Percentiles rank a stretch among this genome's conserved stretches.
phyloP scores from a whole-genome alignment of 257 asterid genomes.

The Solanum chiquidenum region DNA sequence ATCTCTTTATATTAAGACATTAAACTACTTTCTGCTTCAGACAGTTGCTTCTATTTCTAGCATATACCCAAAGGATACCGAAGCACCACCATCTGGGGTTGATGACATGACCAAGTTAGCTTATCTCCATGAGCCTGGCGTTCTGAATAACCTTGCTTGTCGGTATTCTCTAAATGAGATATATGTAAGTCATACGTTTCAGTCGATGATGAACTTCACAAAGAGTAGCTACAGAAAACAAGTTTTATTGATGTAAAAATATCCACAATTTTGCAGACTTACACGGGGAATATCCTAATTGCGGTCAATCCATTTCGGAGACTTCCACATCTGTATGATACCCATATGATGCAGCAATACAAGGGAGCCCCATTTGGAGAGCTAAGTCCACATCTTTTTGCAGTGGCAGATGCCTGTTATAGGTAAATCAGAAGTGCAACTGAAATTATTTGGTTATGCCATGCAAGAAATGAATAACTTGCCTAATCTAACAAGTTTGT shows the following conservation, averaged over 20 bases:
- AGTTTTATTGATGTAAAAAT: neutral
- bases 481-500: neutral
- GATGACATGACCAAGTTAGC: slow-evolving; percentile 97
- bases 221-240: slow-evolving; percentile 2
- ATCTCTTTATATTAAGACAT: neutral
- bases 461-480: neutral
- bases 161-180: slow-evolving; percentile 79
- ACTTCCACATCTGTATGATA: slow-evolving; percentile 82
- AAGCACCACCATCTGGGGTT: slow-evolving; percentile 91
- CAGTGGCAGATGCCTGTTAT: slow-evolving; percentile 89
- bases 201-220: neutral
- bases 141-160: slow-evolving; percentile 58
- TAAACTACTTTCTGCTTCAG: slow-evolving; percentile 27
- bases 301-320: slow-evolving; percentile 93
- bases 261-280: slow-evolving; percentile 53
- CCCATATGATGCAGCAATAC: slow-evolving; percentile 91
- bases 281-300: slow-evolving; percentile 89
- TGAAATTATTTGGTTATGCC: neutral
- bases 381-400: slow-evolving; percentile 95
- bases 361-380: slow-evolving; percentile 94
- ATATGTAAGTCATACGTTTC: slow-evolving; percentile 37
- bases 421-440: slow-evolving; percentile 29
- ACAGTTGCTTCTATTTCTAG: slow-evolving; percentile 70
- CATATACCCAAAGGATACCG: slow-evolving; percentile 86
- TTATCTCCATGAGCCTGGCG: slow-evolving; percentile 94